Conservation (phyloP, 495 filamentous ascomycete genomes). For the Apodospora peruviana region DNA sequence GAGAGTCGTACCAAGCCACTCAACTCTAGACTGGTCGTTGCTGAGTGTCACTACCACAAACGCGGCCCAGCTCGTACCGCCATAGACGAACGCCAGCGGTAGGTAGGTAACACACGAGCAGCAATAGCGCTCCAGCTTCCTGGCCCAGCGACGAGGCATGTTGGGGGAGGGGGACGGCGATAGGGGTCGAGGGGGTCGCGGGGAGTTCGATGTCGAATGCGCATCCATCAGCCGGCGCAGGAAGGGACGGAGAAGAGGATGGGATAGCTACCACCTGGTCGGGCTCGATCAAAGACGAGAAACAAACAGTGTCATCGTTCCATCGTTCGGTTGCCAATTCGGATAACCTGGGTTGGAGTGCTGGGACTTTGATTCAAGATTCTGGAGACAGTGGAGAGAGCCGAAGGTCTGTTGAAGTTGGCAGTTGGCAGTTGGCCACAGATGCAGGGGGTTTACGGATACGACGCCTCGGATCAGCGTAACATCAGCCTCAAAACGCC, state of each 20-base stretch:
- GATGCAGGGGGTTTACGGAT: neutral
- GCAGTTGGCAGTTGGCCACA: neutral
- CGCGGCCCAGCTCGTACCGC: slow-evolving; percentile 81
- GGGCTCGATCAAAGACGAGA: neutral
- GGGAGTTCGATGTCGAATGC: neutral
- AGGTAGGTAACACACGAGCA: slow-evolving; percentile 78
- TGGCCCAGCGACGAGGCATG: slow-evolving; percentile 56
- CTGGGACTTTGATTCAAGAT: neutral
- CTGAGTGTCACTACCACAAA: slow-evolving; percentile 81
- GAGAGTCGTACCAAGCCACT: slow-evolving; percentile 59
- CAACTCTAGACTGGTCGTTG: slow-evolving; percentile 46
- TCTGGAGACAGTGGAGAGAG: neutral
- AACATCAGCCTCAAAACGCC: neutral
- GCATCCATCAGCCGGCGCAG: neutral
- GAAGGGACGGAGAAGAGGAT: neutral
- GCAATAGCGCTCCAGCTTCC: slow-evolving; percentile 77
- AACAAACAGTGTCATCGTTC: neutral
- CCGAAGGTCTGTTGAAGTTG: neutral
- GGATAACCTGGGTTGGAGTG: neutral
- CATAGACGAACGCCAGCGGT: slow-evolving; percentile 83
- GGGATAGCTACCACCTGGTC: neutral
- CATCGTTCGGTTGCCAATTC: neutral
- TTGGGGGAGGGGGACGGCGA: slow-evolving; percentile 8
- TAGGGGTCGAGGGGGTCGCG: neutral
- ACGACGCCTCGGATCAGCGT: neutral